Conservation (phyloP, 768 basidiomycete species). For the Boletellus ananiceps region DNA sequence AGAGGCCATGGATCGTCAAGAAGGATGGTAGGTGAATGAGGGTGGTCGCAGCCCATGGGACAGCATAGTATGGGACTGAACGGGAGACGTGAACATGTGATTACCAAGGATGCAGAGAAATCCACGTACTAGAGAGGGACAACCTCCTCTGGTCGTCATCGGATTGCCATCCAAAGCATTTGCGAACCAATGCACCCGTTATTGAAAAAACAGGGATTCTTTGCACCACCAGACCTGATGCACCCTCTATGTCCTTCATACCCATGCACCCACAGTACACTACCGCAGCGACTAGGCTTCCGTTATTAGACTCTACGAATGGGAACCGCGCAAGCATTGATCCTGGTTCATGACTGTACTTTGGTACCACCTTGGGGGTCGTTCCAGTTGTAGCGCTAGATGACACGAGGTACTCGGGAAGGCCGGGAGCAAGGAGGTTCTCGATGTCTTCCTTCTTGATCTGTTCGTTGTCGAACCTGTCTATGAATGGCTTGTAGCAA, state of each 20-base stretch:
- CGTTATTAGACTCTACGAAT: neutral
- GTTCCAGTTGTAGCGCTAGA: neutral
- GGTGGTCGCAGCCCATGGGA: conserved; percentile 12
- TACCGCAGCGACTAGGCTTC: no score
- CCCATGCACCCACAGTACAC: neutral
- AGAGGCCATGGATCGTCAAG: conserved; percentile 17
- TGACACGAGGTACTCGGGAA: neutral
- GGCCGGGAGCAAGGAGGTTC: neutral
- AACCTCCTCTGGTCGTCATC: conserved; percentile 7
- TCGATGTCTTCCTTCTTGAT: neutral
- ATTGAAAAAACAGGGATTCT: conserved; percentile 7
- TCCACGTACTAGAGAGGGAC: no score
- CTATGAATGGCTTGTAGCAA: neutral
- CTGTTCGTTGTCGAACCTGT: neutral
- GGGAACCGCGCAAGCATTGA: no score
- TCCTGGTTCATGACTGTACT: neutral
- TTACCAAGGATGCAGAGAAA: neutral
- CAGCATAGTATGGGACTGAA: conserved; percentile 7
- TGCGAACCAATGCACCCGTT: conserved; percentile 1
- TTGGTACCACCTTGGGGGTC: neutral
- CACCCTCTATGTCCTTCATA: conserved; percentile 9
- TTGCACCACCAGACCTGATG: neutral
- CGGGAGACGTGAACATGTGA: neutral
- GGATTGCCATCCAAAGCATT: conserved; percentile 5
- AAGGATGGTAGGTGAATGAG: conserved; percentile 13